Evolutionary conservation across 2,329 filamentous ascomycete species (phyloP), one percentile per base, ranked within the genome.

Genomic region (Akanthomyces dipterigenus): DNA sequence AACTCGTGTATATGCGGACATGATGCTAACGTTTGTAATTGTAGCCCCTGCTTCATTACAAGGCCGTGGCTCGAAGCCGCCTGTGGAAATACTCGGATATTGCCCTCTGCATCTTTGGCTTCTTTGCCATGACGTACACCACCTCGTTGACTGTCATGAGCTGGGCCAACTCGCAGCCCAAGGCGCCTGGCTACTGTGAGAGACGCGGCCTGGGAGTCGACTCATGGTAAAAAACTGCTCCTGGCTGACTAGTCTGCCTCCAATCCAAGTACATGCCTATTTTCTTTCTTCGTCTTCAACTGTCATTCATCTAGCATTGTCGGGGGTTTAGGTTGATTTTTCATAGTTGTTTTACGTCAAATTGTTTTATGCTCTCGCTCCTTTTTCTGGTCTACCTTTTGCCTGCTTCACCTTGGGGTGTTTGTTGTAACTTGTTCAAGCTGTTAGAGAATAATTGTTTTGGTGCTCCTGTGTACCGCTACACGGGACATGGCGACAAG

Each of bases 41-140:
- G 61, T 67, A 97, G 91, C 93, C 95, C 49, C 80, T 99, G 73
- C 85, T 99, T 57, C 95, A 99, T 72, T 90, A 90, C 76, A 88
- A 83, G 70, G 92, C 86, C 14, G 89, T 96, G 31, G 90, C 93
- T 1, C 86, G 80, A 62, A 89, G 79, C 58, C 80, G 76, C 48
- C 79, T 85, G 65, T 89, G 91, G 74, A 88, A 85, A 65, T 75
- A 83, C 16, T 80, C 88, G 6, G 93, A 99, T 68, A 79, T 97
- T 45, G 66, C 79, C 0, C 85, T 99, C 40, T 89, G 91, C 68
- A 77, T 92, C 62, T 91, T 98, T 69, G 95, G 95, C 8, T 77
- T 93, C 58, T 74, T 92, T 20, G 91, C 91, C 67, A 99, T 98
- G 89, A 84, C 84, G 6, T 99, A 99, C 74, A 96, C 95, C 0